Evolutionary conservation across 108 stramenopile genomes (phyloP).

Genomic region (Pseudonitzschia multiseries): DNA sequence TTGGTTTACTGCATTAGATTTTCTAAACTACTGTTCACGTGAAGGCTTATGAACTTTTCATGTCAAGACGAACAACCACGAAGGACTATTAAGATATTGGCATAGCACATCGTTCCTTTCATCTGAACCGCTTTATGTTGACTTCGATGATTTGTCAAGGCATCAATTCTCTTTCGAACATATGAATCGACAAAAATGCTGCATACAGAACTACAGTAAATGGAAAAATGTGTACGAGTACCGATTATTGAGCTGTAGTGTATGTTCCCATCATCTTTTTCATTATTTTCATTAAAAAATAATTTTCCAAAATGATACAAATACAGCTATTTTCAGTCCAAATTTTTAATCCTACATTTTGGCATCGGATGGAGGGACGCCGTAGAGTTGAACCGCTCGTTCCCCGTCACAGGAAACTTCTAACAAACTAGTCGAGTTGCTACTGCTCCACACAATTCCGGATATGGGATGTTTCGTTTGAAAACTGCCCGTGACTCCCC

Average conservation of each 20-base stretch:
- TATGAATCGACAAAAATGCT: no score
- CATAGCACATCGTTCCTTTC: no score
- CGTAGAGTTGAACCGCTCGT: slow-evolving; percentile 22
- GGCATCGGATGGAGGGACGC: slow-evolving; percentile 4
- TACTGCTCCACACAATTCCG: slow-evolving; percentile 17
- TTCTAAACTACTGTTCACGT: no score
- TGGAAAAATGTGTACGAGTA: no score
- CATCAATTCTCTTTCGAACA: no score
- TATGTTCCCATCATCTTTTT: background rate
- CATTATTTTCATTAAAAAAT: background rate
- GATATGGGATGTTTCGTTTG: slow-evolving; percentile 18
- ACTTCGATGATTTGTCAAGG: no score
- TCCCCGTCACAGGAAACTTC: slow-evolving; percentile 20
- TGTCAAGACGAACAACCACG: no score
- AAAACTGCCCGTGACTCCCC: slow-evolving; percentile 44
- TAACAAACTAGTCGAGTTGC: background rate
- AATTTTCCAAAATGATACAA: background rate
- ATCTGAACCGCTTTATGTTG: no score
- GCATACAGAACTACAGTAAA: no score
- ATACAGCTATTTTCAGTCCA: background rate
- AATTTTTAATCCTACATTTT: slow-evolving; percentile 6
- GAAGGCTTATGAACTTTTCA: no score
- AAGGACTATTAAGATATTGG: no score
- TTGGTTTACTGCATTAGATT: no score
- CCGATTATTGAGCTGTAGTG: background rate